Conservation (phyloP, 2,329 filamentous ascomycete genomes). For the Sporothrix globosa region DNA sequence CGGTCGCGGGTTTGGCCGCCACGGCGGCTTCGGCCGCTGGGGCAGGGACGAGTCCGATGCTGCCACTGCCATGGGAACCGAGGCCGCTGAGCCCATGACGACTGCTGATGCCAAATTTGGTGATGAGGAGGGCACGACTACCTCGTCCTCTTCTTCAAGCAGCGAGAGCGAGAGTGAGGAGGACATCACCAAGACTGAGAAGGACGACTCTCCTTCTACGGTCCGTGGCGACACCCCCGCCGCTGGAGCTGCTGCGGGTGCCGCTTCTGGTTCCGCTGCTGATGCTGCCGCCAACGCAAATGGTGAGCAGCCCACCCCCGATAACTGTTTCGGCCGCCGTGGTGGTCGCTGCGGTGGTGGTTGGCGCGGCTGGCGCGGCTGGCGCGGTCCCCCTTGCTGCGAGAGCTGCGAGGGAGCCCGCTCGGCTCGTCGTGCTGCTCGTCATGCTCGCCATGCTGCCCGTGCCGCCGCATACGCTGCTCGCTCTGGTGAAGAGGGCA, state of each 20-base stretch:
- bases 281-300: conserved; percentile 31
- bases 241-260: conserved; percentile 26
- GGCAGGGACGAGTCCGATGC: conserved; percentile 29
- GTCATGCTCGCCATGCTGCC: conserved; percentile 15
- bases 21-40: conserved; percentile 3
- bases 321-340: not conserved
- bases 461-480: conserved; percentile 11
- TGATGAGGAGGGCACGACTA: conserved; percentile 24
- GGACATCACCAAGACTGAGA: conserved; percentile 39
- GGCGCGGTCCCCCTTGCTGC: not conserved
- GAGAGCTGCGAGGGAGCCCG: conserved; percentile 14
- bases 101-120: conserved; percentile 32
- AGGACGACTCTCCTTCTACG: conserved; percentile 41
- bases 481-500: conserved; percentile 3
- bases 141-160: conserved; percentile 26
- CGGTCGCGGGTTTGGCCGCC: conserved; percentile 10
- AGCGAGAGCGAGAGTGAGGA: conserved; percentile 29
- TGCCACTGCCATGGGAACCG: conserved; percentile 32
- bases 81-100: conserved; percentile 30
- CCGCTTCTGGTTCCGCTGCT: conserved; percentile 27
- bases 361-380: not conserved
- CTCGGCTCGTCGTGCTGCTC: conserved; percentile 14
- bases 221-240: conserved; percentile 20
- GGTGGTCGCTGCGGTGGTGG: conserved; percentile 7
- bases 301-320: conserved; percentile 6